Evolutionary conservation across 1,139 yeast species (phyloP).

Genomic region (Saccharomyces hybrid): DNA sequence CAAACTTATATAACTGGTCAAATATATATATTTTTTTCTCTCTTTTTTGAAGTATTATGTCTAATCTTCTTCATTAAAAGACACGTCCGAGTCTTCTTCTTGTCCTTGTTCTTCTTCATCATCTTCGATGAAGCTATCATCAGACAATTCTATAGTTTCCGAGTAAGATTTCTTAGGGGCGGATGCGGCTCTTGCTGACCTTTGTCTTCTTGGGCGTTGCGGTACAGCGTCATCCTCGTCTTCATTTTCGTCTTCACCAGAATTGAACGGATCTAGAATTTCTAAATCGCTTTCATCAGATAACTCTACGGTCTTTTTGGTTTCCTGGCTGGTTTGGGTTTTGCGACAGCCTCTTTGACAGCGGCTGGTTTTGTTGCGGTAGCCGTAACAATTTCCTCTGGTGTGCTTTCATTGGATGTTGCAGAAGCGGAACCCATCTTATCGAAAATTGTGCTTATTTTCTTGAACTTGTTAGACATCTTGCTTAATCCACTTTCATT

Average conservation of each 20-base stretch:
- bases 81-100: constrained; percentile 20
- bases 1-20: not conserved
- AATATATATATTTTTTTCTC: not conserved
- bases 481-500: constrained; percentile 24
- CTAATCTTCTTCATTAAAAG: constrained; percentile 21
- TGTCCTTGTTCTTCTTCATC: constrained; percentile 18
- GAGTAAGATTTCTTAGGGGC: constrained; percentile 20
- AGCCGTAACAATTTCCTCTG: not conserved
- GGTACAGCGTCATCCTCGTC: constrained; percentile 21
- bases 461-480: constrained; percentile 29
- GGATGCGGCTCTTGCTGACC: constrained; percentile 25
- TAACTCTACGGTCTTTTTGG: constrained; percentile 10
- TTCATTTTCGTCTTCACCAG: constrained; percentile 8
- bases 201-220: constrained; percentile 17
- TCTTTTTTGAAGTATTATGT: not conserved
- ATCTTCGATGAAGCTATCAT: constrained; percentile 27
- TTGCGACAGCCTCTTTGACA: constrained; percentile 5
- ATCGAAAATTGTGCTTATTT: constrained; percentile 24
- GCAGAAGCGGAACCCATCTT: constrained; percentile 10
- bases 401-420: constrained; percentile 5
- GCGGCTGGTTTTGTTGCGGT: constrained; percentile 1
- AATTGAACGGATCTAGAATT: constrained; percentile 9
- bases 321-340: not conserved
- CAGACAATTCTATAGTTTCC: constrained; percentile 24
- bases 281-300: constrained; percentile 25